These are phyloP conservation scores for Rhodotorula sp. DNA, from an alignment of 1,284 basidiomycete species.

Conservation along the genomic window DNA sequence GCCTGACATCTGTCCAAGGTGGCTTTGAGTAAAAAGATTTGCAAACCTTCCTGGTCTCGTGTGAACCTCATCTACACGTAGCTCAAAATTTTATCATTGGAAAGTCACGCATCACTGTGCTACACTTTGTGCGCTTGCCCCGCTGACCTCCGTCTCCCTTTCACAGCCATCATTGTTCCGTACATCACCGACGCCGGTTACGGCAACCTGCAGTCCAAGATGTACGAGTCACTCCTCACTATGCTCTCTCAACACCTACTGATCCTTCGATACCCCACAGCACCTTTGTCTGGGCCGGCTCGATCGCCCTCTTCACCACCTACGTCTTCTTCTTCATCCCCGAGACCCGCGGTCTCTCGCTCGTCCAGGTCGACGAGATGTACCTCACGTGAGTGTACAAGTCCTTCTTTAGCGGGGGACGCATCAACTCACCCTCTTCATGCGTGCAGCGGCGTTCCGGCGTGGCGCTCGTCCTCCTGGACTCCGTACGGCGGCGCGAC, in stretches of 20 bases:
- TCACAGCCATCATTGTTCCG: slow-evolving; percentile 9
- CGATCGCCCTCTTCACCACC: slow-evolving; percentile 24
- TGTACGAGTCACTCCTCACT: not conserved
- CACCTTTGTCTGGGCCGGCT: slow-evolving; percentile 52
- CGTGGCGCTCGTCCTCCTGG: slow-evolving; percentile 46
- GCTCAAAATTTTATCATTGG: slow-evolving; percentile 49
- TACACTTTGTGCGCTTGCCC: too few species aligned
- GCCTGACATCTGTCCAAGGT: too few species aligned
- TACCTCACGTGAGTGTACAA: slow-evolving; percentile 44
- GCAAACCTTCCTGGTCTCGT: too few species aligned
- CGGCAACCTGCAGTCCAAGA: slow-evolving; percentile 48
- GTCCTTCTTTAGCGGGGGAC: not conserved
- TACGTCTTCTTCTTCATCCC: slow-evolving; percentile 53
- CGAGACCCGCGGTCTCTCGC: slow-evolving; percentile 45
- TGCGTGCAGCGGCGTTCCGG: slow-evolving; percentile 44
- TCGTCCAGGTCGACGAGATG: slow-evolving; percentile 50
- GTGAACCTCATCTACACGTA: not conserved
- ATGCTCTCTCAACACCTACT: not conserved
- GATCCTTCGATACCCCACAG: slow-evolving; percentile 19
- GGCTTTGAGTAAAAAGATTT: too few species aligned
- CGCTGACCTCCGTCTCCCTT: not conserved
- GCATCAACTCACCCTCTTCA: too few species aligned
- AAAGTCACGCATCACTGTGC: slow-evolving; percentile 35
- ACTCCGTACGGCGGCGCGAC: slow-evolving; percentile 27
- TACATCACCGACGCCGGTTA: slow-evolving; percentile 46